Evolutionary conservation across 2,329 filamentous ascomycete genomes (phyloP).

Genomic region (Nannizziopsis arthrosporioides): DNA sequence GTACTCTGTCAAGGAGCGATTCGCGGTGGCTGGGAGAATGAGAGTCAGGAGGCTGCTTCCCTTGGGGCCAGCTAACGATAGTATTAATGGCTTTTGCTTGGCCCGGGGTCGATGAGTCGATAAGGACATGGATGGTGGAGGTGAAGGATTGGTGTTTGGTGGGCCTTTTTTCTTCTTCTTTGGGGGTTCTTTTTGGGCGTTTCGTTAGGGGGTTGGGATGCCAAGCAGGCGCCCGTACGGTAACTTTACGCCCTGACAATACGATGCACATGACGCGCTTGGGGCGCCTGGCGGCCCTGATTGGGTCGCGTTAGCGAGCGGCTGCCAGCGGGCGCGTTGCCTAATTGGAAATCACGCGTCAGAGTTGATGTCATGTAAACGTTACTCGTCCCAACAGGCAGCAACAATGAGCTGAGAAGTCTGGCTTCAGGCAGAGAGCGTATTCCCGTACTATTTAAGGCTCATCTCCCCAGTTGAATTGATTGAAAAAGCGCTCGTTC

Average conservation of each 20-base stretch:
- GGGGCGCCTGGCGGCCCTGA: background rate
- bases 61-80: too few species aligned
- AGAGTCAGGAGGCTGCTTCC: too few species aligned
- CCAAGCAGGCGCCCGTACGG: conserved; percentile 1
- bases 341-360: background rate
- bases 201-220: conserved; percentile 4
- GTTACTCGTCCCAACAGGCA: conserved; percentile 7
- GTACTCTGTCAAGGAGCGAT: too few species aligned
- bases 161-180: background rate
- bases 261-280: conserved; percentile 6
- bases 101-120: too few species aligned
- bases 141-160: background rate
- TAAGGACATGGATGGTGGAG: background rate
- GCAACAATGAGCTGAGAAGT: background rate
- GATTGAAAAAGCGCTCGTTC: background rate
- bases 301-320: conserved; percentile 1
- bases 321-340: background rate
- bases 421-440: background rate
- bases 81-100: too few species aligned
- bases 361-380: conserved; percentile 10
- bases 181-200: background rate
- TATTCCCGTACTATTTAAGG: background rate
- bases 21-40: too few species aligned
- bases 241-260: conserved; percentile 9
- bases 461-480: background rate